Evolutionary conservation across 495 filamentous ascomycete genomes (phyloP).

Genomic region (Neurospora hispaniola): DNA sequence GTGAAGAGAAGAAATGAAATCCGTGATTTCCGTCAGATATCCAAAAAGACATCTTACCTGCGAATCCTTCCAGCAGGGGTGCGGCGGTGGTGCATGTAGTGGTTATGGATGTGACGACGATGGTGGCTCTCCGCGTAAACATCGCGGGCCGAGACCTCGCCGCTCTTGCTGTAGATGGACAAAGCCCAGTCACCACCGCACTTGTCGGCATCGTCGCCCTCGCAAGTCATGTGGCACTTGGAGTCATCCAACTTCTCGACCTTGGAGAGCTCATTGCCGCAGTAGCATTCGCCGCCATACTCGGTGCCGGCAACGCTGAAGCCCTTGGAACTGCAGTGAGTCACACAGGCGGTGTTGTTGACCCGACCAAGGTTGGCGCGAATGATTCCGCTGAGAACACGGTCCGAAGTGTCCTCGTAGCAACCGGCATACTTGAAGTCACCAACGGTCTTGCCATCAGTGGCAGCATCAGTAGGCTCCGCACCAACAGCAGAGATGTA

Average conservation of each 20-base stretch:
- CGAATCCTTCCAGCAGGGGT: constrained; percentile 6
- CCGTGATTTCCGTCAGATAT: background rate
- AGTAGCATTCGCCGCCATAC: constrained; percentile 56
- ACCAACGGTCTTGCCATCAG: constrained; percentile 8
- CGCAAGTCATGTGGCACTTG: constrained; percentile 34
- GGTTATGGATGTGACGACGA: constrained; percentile 17
- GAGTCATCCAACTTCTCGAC: constrained; percentile 30
- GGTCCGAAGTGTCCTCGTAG: constrained; percentile 19
- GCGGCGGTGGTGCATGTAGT: constrained; percentile 16
- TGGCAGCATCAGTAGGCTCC: constrained; percentile 8
- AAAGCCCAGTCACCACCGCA: constrained; percentile 39
- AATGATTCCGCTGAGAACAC: constrained; percentile 33
- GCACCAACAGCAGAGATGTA: constrained; percentile 25
- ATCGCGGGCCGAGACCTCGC: background rate
- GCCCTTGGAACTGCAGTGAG: constrained; percentile 41
- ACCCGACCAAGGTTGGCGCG: constrained; percentile 33
- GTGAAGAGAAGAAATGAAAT: background rate
- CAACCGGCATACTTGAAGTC: constrained; percentile 26
- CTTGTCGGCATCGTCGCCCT: constrained; percentile 29
- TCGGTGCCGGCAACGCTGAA: constrained; percentile 52
- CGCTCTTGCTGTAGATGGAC: constrained; percentile 29
- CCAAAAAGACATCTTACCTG: background rate
- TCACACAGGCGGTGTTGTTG: constrained; percentile 49
- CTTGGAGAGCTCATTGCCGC: constrained; percentile 38
- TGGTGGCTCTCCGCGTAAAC: background rate